A percentile compares a stretch with the other conserved stretches of the same genome.
Evolutionary conservation across 2,329 filamentous ascomycete species (phyloP).

Genomic region (Pseudogymnoascus sp.): DNA sequence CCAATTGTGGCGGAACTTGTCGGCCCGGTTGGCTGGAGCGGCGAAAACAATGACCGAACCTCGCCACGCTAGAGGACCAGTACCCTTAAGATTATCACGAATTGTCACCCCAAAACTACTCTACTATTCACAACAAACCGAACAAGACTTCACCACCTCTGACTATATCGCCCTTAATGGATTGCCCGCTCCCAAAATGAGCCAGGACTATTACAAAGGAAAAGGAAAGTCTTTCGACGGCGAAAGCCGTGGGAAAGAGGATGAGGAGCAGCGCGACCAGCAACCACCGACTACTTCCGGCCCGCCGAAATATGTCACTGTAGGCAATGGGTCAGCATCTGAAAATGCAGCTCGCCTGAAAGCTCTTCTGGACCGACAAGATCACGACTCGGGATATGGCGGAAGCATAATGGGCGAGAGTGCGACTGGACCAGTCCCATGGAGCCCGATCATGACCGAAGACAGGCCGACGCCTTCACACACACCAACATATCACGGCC

Average conservation of each 20-base stretch:
- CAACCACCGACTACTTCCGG: constrained; percentile 10
- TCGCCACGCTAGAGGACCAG: constrained; percentile 3
- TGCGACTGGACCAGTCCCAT: constrained; percentile 32
- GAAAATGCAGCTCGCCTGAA: constrained; percentile 75
- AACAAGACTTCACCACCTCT: constrained; percentile 30
- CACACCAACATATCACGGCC: constrained; percentile 24
- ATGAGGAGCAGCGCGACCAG: background rate
- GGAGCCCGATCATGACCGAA: constrained; percentile 39
- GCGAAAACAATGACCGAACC: constrained; percentile 4
- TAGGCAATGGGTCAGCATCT: constrained; percentile 73
- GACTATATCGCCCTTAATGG: constrained; percentile 11
- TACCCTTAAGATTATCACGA: constrained; percentile 6
- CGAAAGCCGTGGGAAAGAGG: background rate
- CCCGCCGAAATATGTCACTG: constrained; percentile 71
- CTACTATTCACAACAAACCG: constrained; percentile 13
- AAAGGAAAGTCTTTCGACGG: constrained; percentile 35
- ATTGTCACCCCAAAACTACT: background rate
- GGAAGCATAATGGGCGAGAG: constrained; percentile 65
- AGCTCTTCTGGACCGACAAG: constrained; percentile 59
- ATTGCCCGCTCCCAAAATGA: constrained; percentile 38
- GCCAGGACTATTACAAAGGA: constrained; percentile 47
- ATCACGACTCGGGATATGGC: constrained; percentile 86
- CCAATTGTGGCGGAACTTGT: background rate
- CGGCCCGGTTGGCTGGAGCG: background rate
- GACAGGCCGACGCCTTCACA: constrained; percentile 37